Evolutionary conservation across 441 rosid genomes (phyloP), one percentile per base, ranked within the genome.

Genomic region (Erodium moschatum): DNA sequence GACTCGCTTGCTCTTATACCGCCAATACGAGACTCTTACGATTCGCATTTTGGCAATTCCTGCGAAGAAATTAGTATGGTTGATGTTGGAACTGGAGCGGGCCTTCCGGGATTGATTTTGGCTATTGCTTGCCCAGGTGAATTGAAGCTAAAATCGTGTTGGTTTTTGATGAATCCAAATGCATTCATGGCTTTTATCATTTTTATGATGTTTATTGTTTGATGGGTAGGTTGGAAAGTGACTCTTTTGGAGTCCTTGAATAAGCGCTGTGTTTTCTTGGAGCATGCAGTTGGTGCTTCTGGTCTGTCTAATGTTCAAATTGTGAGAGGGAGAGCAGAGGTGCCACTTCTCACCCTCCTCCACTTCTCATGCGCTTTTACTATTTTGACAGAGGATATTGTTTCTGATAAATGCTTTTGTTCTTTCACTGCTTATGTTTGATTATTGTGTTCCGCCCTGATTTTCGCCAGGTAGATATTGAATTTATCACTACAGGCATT

Each of bases 261-360:
- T 64, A 93, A 87, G 86, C 93, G 97, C 29, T 93, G 97, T 61
- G 73, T 77, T 70, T 89, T 91, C 85, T 84, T 93, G 91, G 89
- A 93, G 67, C 95, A 91, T 61, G 91, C 84, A 0, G 87, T 89
- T 35, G 68, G 69, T 72, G 79, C 85, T 35, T 81, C 86, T 2
- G 87, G 88, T 65, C 74, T 86, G 75, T 81, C 86, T 1, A 93
- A 90, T 76, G 91, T 89, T 63, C 76, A 81, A 71, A 78, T 93
- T 38, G 82, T 87, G 18, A 84, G 91, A 74, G 95, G 92, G 73
- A 89, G 98, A 85, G 98, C 96, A 20, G 97, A 93, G 97, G 97
- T 90, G 63, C 29, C 1, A 11, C 29, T 58, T 58, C 63, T 58
- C 63, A 0, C 63, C 63, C 13, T n/a, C 63, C 24, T 15, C 4